Evolutionary conservation across 192 early-diverging fungal species (phyloP).

Genomic region (Hyaloraphidium curvatum): DNA sequence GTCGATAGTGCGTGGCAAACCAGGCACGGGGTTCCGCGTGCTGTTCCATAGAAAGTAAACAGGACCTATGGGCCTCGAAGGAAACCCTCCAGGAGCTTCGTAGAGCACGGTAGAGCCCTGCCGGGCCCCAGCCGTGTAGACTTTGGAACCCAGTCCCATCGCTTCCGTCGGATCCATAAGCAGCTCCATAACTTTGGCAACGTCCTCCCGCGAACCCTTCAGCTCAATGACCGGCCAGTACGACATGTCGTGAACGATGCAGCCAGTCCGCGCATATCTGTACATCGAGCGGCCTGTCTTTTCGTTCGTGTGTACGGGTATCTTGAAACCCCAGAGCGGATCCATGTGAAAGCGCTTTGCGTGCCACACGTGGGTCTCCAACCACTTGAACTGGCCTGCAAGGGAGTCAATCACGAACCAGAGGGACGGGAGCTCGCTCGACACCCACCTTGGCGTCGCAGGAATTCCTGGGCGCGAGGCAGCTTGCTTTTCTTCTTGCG

Average conservation of each 20-base stretch:
- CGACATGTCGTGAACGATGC: slow-evolving; percentile 69
- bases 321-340: slow-evolving; percentile 57
- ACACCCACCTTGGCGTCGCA: slow-evolving; percentile 17
- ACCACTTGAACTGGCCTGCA: slow-evolving; percentile 48
- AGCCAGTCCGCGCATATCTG: slow-evolving; percentile 51
- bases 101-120: slow-evolving; percentile 35
- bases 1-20: too few species aligned
- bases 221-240: slow-evolving; percentile 57
- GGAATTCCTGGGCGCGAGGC: slow-evolving; percentile 25
- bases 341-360: slow-evolving; percentile 93
- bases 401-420: background rate
- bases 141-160: slow-evolving; percentile 7
- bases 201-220: slow-evolving; percentile 23
- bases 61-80: slow-evolving; percentile 44
- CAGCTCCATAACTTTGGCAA: slow-evolving; percentile 26
- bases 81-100: slow-evolving; percentile 27
- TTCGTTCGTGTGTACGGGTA: slow-evolving; percentile 67
- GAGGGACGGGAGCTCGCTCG: too few species aligned
- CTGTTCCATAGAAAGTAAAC: slow-evolving; percentile 51
- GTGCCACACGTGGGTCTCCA: slow-evolving; percentile 98
- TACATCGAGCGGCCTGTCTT: slow-evolving; percentile 58
- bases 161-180: slow-evolving; percentile 38
- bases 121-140: slow-evolving; percentile 38
- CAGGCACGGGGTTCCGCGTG: background rate
- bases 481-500: slow-evolving; percentile 20